Conservation (phyloP, 2,329 filamentous ascomycete species). For the Fusarium sp. region DNA sequence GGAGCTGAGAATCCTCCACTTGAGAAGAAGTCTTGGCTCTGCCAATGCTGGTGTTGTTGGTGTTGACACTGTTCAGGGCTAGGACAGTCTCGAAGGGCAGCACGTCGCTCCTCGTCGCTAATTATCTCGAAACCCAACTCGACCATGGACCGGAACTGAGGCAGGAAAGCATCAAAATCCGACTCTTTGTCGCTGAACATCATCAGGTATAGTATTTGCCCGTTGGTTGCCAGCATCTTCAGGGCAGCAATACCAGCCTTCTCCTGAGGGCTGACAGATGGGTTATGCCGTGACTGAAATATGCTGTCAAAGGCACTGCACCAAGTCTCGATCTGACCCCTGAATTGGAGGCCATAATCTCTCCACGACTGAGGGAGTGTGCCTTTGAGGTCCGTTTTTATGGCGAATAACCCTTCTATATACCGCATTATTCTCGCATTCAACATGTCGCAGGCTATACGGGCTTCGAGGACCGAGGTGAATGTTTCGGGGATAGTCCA, state of each 20-base stretch:
- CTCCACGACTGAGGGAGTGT: conserved; percentile 62
- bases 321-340: conserved; percentile 66
- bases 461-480: conserved; percentile 63
- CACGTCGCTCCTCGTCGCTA: conserved; percentile 66
- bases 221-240: conserved; percentile 72
- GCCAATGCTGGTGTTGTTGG: conserved; percentile 33
- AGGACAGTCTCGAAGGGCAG: conserved; percentile 59
- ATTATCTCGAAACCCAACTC: conserved; percentile 70
- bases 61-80: conserved; percentile 59
- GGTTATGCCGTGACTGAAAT: conserved; percentile 60
- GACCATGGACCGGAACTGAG: conserved; percentile 66
- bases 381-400: conserved; percentile 63
- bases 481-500: conserved; percentile 53
- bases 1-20: conserved; percentile 58
- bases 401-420: conserved; percentile 64
- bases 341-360: conserved; percentile 61
- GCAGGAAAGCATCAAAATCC: conserved; percentile 66
- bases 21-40: conserved; percentile 49
- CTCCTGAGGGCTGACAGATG: conserved; percentile 64
- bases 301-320: conserved; percentile 67
- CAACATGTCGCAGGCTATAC: conserved; percentile 66
- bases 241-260: conserved; percentile 70
- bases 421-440: conserved; percentile 69
- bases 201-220: conserved; percentile 68
- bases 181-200: conserved; percentile 69